These are phyloP conservation scores for Cnidoscolus chayamansa DNA, from an alignment of 441 rosid genomes.

Conservation along the genomic window DNA sequence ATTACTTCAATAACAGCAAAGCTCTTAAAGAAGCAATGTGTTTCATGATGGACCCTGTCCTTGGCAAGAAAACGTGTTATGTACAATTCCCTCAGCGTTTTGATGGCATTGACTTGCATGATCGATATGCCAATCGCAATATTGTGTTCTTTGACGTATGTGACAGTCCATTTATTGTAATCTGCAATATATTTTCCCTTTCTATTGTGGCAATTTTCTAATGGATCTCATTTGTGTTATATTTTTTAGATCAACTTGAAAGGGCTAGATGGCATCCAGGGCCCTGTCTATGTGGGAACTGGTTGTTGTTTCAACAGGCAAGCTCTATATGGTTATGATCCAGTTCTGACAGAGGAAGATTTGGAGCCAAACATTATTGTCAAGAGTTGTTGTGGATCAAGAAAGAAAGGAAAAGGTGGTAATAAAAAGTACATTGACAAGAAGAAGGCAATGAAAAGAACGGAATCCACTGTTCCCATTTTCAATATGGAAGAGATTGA, in stretches of 20 bases:
- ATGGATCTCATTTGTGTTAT: slow-evolving; percentile 6
- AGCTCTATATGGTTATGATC: slow-evolving; percentile 95
- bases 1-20: slow-evolving; percentile 96
- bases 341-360: slow-evolving; percentile 90
- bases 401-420: slow-evolving; percentile 71
- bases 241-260: slow-evolving; percentile 85
- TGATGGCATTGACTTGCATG: slow-evolving; percentile 97
- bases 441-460: slow-evolving; percentile 71
- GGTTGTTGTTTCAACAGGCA: slow-evolving; percentile 97
- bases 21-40: slow-evolving; percentile 99
- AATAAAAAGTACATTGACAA: slow-evolving; percentile 71
- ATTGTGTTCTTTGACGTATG: slow-evolving; percentile 96
- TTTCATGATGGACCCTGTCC: slow-evolving; percentile 90
- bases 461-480: slow-evolving; percentile 92
- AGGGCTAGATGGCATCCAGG: slow-evolving; percentile 93
- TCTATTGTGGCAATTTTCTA: not conserved
- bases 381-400: slow-evolving; percentile 92
- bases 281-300: slow-evolving; percentile 97
- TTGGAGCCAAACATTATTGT: slow-evolving; percentile 86
- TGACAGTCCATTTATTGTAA: slow-evolving; percentile 21
- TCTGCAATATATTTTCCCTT: not conserved
- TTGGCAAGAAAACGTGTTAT: slow-evolving; percentile 91
- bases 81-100: slow-evolving; percentile 98
- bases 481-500: slow-evolving; percentile 98
- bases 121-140: slow-evolving; percentile 98